Evolutionary conservation across 1,284 basidiomycete genomes (phyloP).

Genomic region (Phylloboletellus chloephorus): DNA sequence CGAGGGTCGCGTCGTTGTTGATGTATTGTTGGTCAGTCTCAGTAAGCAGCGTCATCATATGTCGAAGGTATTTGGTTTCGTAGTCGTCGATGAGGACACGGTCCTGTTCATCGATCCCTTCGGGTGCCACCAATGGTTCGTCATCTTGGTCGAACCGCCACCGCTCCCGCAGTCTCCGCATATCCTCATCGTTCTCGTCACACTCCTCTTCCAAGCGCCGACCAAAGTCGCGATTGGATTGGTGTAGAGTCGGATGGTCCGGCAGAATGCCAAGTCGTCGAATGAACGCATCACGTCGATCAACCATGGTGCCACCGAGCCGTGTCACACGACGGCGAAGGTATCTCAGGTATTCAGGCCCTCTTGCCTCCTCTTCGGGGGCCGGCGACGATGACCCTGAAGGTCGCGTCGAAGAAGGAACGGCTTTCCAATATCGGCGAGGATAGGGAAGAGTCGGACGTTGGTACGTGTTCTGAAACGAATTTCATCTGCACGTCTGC

Average conservation of each 20-base stretch:
- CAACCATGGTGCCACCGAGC: constrained; percentile 75
- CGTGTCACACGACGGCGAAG: constrained; percentile 76
- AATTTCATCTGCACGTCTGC: neutral
- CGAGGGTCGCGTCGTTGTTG: constrained; percentile 42
- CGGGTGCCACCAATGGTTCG: constrained; percentile 47
- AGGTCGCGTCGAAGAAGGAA: constrained; percentile 37
- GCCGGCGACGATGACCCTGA: constrained; percentile 33
- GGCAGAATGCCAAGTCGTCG: constrained; percentile 26
- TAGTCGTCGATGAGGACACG: constrained; percentile 67
- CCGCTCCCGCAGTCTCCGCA: constrained; percentile 47
- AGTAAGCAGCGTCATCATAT: constrained; percentile 50
- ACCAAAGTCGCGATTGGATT: constrained; percentile 13
- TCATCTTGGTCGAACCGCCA: constrained; percentile 72
- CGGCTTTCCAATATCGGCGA: constrained; percentile 60
- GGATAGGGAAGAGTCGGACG: constrained; percentile 42
- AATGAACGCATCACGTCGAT: constrained; percentile 52
- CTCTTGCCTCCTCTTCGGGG: constrained; percentile 31
- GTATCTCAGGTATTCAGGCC: constrained; percentile 39
- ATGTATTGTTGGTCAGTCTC: constrained; percentile 43
- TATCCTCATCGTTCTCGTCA: constrained; percentile 39
- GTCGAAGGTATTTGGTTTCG: constrained; percentile 52
- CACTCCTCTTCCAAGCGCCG: constrained; percentile 26
- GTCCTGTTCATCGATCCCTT: constrained; percentile 65
- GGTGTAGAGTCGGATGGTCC: constrained; percentile 14
- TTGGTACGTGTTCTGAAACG: constrained; percentile 57